Evolutionary conservation across 305 asterid species (phyloP).

Genomic region (Caryopteris hybrid): DNA sequence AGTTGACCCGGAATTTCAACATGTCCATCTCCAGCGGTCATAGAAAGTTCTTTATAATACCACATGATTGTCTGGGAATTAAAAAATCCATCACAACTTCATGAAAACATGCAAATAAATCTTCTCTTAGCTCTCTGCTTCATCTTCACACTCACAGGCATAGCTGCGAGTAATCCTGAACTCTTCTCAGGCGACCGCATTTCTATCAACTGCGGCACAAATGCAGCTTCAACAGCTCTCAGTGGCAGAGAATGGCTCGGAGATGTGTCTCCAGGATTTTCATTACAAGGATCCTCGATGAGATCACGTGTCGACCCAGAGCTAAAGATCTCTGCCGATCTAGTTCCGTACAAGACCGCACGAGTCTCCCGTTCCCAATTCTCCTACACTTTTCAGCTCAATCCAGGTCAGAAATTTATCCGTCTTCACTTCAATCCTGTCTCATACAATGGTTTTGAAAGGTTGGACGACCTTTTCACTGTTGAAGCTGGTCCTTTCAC

Average conservation of each 20-base stretch:
- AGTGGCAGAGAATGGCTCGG: slow-evolving; percentile 36
- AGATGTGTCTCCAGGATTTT: slow-evolving; percentile 17
- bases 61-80: neutral
- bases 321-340: slow-evolving; percentile 9
- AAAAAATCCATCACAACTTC: neutral
- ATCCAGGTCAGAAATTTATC: slow-evolving; percentile 50
- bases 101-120: neutral
- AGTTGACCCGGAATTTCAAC: no score
- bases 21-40: no score
- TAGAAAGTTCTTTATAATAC: neutral
- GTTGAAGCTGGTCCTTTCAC: slow-evolving; percentile 46
- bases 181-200: slow-evolving; percentile 12
- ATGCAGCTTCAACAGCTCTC: slow-evolving; percentile 22
- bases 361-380: slow-evolving; percentile 39
- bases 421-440: slow-evolving; percentile 47
- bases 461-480: slow-evolving; percentile 26
- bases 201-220: slow-evolving; percentile 43
- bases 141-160: neutral
- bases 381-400: slow-evolving; percentile 35
- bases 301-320: neutral
- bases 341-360: slow-evolving; percentile 43
- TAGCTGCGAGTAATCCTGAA: neutral
- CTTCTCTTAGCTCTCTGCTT: slow-evolving; percentile 1
- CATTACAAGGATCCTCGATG: slow-evolving; percentile 26
- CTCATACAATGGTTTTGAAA: slow-evolving; percentile 27